Evolutionary conservation across 331 rosid genomes (phyloP).

Genomic region (Arachis monticola): DNA sequence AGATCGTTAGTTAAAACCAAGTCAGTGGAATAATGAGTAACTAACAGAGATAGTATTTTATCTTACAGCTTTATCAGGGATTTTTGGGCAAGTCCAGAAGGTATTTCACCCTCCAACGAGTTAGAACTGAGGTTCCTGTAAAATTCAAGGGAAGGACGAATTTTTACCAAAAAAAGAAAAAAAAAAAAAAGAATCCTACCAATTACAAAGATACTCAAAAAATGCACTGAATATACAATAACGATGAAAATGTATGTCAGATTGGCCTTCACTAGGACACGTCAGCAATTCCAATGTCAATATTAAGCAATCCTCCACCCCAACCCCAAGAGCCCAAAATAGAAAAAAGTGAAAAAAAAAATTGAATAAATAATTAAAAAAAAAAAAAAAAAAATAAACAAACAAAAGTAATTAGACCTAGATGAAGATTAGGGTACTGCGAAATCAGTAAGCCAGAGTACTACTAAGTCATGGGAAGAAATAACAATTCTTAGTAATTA

Average conservation of each 20-base stretch:
- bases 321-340: not conserved
- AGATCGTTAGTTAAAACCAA: constrained; percentile 1
- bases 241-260: constrained; percentile 14
- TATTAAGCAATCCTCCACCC: not conserved
- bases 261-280: constrained; percentile 8
- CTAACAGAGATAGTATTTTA: constrained; percentile 11
- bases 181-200: constrained; percentile 26
- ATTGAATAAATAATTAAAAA: no score
- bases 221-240: constrained; percentile 15
- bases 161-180: not conserved
- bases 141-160: constrained; percentile 33
- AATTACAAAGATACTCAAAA: constrained; percentile 23
- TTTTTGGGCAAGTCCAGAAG: constrained; percentile 76
- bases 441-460: not conserved
- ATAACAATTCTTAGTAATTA: not conserved
- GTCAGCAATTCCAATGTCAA: constrained; percentile 16
- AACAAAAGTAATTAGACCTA: no score
- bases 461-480: not conserved
- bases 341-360: not conserved
- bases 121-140: constrained; percentile 91
- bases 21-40: constrained; percentile 18
- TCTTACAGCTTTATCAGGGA: constrained; percentile 79
- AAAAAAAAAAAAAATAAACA: no score
- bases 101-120: constrained; percentile 70
- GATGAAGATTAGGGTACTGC: no score